phyloP scores from a whole-genome alignment of 2,329 filamentous ascomycete species.

The Monilinia polystroma region DNA sequence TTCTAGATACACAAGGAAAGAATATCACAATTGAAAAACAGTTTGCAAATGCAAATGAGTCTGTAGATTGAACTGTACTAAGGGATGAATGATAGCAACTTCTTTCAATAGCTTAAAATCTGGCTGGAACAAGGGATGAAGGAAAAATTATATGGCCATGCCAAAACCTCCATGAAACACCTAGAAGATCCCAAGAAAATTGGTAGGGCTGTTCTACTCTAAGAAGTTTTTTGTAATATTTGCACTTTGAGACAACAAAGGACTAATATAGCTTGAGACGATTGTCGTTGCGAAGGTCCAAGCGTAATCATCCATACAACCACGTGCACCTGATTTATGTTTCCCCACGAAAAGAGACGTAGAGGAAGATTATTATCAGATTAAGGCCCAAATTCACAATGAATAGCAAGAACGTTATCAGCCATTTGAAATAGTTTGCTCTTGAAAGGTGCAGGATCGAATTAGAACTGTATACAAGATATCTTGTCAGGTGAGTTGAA shows the following conservation, averaged over 20 bases:
- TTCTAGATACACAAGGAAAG: not conserved
- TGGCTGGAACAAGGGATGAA: not conserved
- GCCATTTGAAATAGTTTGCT: not conserved
- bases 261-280: conserved; percentile 12
- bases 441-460: too few relatives aligned
- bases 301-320: conserved; percentile 1
- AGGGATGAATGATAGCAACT: not conserved
- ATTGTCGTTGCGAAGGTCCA: conserved; percentile 3
- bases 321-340: not conserved
- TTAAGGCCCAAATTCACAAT: not conserved
- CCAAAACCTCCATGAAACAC: conserved; percentile 10
- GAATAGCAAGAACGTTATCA: not conserved
- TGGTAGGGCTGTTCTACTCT: not conserved
- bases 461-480: not conserved
- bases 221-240: not conserved
- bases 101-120: not conserved
- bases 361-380: not conserved
- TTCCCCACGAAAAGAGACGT: not conserved
- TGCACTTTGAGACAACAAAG: not conserved
- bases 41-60: not conserved
- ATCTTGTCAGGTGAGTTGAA: not conserved
- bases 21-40: not conserved
- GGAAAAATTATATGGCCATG: not conserved
- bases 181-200: not conserved
- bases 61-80: conserved; percentile 1